Base-by-base conservation (phyloP, 495 filamentous ascomycete species). In the Lasiosphaeria miniovina region DNA sequence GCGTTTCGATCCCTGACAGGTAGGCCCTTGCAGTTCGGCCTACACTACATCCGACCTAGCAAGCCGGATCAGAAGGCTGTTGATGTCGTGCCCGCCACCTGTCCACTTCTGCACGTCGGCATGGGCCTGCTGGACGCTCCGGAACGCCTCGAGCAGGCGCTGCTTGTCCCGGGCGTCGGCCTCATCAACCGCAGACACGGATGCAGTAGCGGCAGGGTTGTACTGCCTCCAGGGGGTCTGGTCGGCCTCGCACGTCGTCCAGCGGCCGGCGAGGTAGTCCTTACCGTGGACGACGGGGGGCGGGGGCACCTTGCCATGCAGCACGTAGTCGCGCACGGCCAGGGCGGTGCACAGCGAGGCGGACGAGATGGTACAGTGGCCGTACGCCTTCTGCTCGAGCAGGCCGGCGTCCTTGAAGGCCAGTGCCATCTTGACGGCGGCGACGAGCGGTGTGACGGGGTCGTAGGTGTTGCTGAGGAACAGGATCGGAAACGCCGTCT, bases 381-480 rank as follows among this genome's bases (percentile, higher is more conserved):
- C 80, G 33, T 65, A 66, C 0, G 71, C 68, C 8, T 78, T 64
- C 54, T 79, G 76, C 59, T 78, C 75, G 2, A 82, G 57, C 14
- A 83, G 64, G 1, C 75, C 75, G 0, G 80, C 73, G n/a, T 66
- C 69, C 6, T 71, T 60, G 52, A 81, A 82, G 60, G 71, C 71
- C 36, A 67, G 65, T 17, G 81, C 72, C 81, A 83, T 83, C 49
- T 78, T 77, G n/a, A 78, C 70, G 0, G 76, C 82, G n/a, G 76
- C 70, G 17, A 54, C 33, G 5, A 86, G 65, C 4, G 85, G 79
- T 0, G 83, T 86, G 36, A 88, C 84, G 0, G 86, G 86, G 53
- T 89, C 85, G 12, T 79, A 69, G 0, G 74, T 77, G 65, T 83
- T 88, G 52, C 77, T 80, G 3, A 88, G 68, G 55, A 89, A 82